Percentiles rank a stretch among this genome's conserved stretches.
These are phyloP conservation scores for Trypethelium eluteriae DNA, from an alignment of 495 filamentous ascomycete species.

Conservation along the genomic window DNA sequence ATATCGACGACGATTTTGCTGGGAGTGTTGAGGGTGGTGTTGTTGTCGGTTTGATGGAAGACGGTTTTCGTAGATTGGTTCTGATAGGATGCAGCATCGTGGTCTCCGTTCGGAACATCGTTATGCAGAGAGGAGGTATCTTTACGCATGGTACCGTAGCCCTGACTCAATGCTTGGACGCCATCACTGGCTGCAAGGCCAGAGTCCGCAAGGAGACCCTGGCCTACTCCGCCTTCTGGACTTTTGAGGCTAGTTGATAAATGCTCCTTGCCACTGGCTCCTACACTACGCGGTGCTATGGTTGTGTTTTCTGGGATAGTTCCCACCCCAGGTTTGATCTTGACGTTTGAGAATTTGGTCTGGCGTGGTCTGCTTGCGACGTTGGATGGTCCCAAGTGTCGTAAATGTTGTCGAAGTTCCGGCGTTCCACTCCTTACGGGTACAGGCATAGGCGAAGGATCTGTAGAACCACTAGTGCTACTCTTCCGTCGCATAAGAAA, in stretches of 20 bases:
- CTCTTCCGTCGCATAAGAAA: conserved; percentile 43
- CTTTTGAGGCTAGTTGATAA: conserved; percentile 25
- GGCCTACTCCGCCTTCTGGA: conserved; percentile 45
- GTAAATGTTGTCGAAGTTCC: conserved; percentile 76
- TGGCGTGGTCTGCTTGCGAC: conserved; percentile 71
- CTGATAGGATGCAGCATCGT: conserved; percentile 18
- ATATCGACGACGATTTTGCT: conserved; percentile 11
- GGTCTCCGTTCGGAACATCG: conserved; percentile 12
- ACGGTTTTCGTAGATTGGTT: conserved; percentile 2
- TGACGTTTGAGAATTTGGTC: conserved; percentile 81
- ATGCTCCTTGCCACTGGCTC: conserved; percentile 19
- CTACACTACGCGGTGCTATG: conserved; percentile 21
- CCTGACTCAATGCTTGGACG: conserved; percentile 55
- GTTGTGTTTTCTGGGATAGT: conserved; percentile 25
- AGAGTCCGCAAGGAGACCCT: conserved; percentile 44
- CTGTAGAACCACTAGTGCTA: conserved; percentile 25
- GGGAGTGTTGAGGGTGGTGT: conserved; percentile 2
- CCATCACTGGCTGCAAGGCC: conserved; percentile 59
- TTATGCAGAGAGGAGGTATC: conserved; percentile 15
- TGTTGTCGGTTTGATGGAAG: not conserved
- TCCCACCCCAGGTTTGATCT: conserved; percentile 65
- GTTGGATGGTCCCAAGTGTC: conserved; percentile 88
- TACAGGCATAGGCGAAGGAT: conserved; percentile 15
- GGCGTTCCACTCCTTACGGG: conserved; percentile 35
- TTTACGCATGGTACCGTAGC: conserved; percentile 52